These are phyloP conservation scores for Orobanche coerulescens DNA, from an alignment of 257 asterid species.

Conservation along the genomic window DNA sequence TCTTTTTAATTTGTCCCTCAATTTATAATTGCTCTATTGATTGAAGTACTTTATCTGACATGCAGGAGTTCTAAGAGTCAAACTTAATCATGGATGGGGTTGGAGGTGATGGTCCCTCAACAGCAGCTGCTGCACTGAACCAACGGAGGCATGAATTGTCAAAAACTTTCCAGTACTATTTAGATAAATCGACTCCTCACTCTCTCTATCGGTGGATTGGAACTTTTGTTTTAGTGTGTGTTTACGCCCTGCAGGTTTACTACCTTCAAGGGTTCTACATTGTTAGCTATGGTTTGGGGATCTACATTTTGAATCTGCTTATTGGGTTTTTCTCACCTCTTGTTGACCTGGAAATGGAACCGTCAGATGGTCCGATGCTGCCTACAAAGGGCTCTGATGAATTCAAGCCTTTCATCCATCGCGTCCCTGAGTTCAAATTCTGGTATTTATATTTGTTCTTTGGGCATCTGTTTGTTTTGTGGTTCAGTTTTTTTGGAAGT, in stretches of 20 bases:
- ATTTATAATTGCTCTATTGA: too few species aligned
- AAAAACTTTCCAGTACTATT: slow-evolving; percentile 64
- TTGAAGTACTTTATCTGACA: slow-evolving; percentile 12
- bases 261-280: slow-evolving; percentile 84
- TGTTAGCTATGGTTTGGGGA: slow-evolving; percentile 79
- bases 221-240: slow-evolving; percentile 36
- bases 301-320: slow-evolving; percentile 60
- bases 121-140: slow-evolving; percentile 67
- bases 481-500: background rate
- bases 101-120: slow-evolving; percentile 41
- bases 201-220: slow-evolving; percentile 77
- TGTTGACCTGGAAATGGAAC: slow-evolving; percentile 83
- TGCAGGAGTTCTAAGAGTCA: slow-evolving; percentile 21
- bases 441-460: slow-evolving; percentile 37
- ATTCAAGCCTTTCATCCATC: slow-evolving; percentile 40
- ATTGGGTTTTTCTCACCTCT: slow-evolving; percentile 50
- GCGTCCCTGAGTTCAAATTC: slow-evolving; percentile 94
- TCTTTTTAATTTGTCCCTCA: too few species aligned
- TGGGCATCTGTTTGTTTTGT: background rate
- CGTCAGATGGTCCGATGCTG: slow-evolving; percentile 63
- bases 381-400: slow-evolving; percentile 85
- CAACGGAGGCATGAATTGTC: slow-evolving; percentile 63
- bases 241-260: slow-evolving; percentile 68
- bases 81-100: slow-evolving; percentile 35
- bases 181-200: slow-evolving; percentile 88